These are phyloP conservation scores for Plasmodium ovale DNA, from an alignment of 169 alveolate genomes.

Conservation along the genomic window DNA sequence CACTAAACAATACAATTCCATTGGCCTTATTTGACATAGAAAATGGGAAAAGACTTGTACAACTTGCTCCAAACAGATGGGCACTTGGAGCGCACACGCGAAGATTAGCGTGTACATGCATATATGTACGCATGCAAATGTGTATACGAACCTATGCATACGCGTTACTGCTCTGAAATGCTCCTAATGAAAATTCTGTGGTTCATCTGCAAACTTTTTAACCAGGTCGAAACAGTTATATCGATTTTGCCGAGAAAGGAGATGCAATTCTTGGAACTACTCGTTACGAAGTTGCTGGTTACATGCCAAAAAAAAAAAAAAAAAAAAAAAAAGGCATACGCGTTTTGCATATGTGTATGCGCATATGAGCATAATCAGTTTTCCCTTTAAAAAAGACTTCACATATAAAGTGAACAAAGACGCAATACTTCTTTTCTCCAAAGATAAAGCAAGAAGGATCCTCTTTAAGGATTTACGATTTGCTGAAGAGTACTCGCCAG, in stretches of 20 bases:
- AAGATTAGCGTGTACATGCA: background rate
- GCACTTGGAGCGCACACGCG: too few species aligned
- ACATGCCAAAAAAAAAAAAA: background rate
- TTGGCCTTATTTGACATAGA: conserved; percentile 82
- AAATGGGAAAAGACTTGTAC: conserved; percentile 82
- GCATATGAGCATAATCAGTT: background rate
- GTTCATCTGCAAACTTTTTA: background rate
- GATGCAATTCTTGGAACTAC: conserved; percentile 83
- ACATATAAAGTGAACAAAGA: background rate
- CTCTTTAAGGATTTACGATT: conserved; percentile 79
- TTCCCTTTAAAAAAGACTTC: background rate
- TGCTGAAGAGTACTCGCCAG: conserved; percentile 78
- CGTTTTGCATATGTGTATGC: background rate
- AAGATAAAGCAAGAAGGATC: conserved; percentile 86
- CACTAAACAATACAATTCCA: conserved; percentile 79
- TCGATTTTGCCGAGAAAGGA: conserved; percentile 81
- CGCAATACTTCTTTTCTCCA: background rate
- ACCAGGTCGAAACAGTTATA: conserved; percentile 75
- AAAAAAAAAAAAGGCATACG: background rate
- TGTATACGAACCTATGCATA: too few species aligned
- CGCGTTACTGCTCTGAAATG: too few species aligned
- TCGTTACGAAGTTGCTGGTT: conserved; percentile 84
- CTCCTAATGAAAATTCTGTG: too few species aligned
- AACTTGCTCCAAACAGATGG: background rate
- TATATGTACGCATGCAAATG: background rate